A percentile compares a stretch with the other conserved stretches of the same genome.
phyloP scores from a whole-genome alignment of 352 stramenopile species.

The Globisporangium barbulae region DNA sequence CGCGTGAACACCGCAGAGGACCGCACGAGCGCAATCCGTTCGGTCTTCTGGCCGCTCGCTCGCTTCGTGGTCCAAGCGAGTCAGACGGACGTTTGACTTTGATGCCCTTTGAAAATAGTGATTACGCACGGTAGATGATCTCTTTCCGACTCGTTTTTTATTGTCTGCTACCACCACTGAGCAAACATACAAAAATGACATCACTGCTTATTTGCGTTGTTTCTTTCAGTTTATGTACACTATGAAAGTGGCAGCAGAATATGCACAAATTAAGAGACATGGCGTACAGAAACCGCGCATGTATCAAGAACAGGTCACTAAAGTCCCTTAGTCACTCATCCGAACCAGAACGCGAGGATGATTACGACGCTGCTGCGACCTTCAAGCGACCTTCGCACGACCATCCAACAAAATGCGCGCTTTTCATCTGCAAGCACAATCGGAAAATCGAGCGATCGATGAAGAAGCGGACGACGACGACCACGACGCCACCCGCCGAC shows the following conservation, averaged over 20 bases:
- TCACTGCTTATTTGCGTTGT: too few relatives aligned
- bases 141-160: background rate
- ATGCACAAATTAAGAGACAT: background rate
- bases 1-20: background rate
- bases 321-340: background rate
- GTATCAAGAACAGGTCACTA: background rate
- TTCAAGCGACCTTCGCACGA: slow-evolving; percentile 10
- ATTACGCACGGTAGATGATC: background rate
- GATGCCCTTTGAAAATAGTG: background rate
- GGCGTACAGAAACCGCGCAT: background rate
- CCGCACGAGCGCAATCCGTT: too few relatives aligned
- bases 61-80: background rate
- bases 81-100: background rate
- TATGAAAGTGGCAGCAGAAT: too few relatives aligned
- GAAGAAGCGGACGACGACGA: slow-evolving; percentile 10
- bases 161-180: background rate
- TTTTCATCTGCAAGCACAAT: background rate
- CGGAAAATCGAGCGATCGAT: background rate
- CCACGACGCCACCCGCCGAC: slow-evolving; percentile 1
- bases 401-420: background rate
- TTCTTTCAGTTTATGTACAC: too few relatives aligned
- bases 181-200: background rate
- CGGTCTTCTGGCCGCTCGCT: background rate
- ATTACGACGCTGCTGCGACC: slow-evolving; percentile 8
- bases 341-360: background rate